These are phyloP conservation scores for Pythium biforme DNA, from an alignment of 352 stramenopile species.

Conservation along the genomic window DNA sequence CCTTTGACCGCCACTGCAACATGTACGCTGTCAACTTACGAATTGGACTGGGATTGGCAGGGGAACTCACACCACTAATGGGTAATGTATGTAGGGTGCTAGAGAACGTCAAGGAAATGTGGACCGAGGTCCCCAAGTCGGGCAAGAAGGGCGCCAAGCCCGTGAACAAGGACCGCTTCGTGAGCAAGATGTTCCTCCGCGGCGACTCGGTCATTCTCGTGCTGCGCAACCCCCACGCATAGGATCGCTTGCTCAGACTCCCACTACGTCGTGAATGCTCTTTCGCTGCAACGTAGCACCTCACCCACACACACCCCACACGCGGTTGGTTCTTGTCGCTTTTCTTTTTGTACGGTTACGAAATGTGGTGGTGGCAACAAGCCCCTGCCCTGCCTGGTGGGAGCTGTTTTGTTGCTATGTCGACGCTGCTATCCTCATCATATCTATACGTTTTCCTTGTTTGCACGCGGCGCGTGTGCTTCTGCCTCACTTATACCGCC, in stretches of 20 bases:
- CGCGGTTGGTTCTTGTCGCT: background rate
- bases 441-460: conserved; percentile 16
- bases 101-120: conserved; percentile 99
- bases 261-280: too few relatives aligned
- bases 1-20: conserved; percentile 99
- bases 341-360: conserved; percentile 4
- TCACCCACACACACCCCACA: too few relatives aligned
- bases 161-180: conserved; percentile 98
- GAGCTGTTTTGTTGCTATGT: background rate
- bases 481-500: conserved; percentile 38
- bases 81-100: conserved; percentile 81
- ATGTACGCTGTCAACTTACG: too few relatives aligned
- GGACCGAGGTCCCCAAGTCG: conserved; percentile 98
- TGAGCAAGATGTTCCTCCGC: conserved; percentile 99
- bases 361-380: background rate
- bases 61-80: background rate
- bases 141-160: conserved; percentile 94
- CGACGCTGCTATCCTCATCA: conserved; percentile 12
- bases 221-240: conserved; percentile 95
- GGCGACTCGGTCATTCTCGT: conserved; percentile 99
- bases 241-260: conserved; percentile 12
- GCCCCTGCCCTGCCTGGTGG: background rate
- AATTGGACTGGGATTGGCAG: too few relatives aligned
- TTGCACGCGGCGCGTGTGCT: background rate
- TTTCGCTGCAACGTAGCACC: too few relatives aligned